Evolutionary conservation across 2,329 filamentous ascomycete genomes (phyloP).

Genomic region (Escovopsis sp.): DNA sequence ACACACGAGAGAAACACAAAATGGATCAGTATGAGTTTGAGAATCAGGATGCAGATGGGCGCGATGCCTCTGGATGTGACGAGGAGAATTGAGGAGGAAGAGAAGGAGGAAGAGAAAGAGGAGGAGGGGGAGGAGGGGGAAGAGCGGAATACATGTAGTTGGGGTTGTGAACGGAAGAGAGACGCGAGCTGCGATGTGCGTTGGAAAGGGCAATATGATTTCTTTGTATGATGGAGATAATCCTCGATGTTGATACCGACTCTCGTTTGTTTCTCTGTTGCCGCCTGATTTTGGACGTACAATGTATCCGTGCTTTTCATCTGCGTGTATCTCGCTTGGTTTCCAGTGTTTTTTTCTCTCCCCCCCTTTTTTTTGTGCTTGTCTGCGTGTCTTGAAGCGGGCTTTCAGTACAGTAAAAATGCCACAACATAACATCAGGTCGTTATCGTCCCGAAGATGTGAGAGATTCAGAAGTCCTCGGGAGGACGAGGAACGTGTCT

Average conservation of each 20-base stretch:
- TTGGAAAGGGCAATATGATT: not conserved
- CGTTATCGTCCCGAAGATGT: too few species aligned
- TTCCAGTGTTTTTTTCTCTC: too few species aligned
- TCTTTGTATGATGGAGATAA: not conserved
- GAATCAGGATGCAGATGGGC: too few species aligned
- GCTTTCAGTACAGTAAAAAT: too few species aligned
- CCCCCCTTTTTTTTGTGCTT: not conserved
- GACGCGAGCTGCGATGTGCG: not conserved
- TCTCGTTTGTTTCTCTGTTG: not conserved
- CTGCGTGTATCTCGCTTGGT: too few species aligned
- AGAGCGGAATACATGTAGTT: not conserved
- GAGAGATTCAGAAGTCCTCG: too few species aligned
- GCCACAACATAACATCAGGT: too few species aligned
- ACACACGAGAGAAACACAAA: not conserved
- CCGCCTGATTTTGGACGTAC: too few species aligned
- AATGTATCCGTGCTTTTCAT: too few species aligned
- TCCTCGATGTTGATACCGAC: not conserved
- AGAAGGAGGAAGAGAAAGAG: not conserved
- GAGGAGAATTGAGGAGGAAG: not conserved
- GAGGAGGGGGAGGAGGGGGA: not conserved
- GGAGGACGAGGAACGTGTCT: not conserved
- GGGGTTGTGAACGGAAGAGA: too few species aligned
- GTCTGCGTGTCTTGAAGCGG: too few species aligned
- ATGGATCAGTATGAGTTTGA: too few species aligned
- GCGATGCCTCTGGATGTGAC: not conserved